Evolutionary conservation across 1,139 yeast genomes (phyloP), one percentile per base, ranked within the genome.

Genomic region (Kodamaea fungicola): DNA sequence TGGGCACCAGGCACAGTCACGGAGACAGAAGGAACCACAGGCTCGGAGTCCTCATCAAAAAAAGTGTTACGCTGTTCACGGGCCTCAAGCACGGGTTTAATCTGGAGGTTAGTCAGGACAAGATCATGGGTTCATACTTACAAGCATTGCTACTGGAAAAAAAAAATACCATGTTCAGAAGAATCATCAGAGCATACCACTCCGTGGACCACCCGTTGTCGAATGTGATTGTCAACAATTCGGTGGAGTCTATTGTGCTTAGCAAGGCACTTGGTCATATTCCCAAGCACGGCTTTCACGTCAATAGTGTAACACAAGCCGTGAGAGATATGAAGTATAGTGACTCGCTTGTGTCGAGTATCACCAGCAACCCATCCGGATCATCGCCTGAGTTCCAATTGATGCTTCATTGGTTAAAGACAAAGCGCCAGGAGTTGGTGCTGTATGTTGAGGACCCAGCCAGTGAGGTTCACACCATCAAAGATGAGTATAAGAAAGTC

Each of bases 231-330:
- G 49, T 67, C 22, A 56, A 64, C 42, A 42, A 52, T 7, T 44
- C 54, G 9, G 53, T 67, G 9, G 74, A 68, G 40, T 54, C 67
- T 12, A 52, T 55, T 31, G 57, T 71, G 19, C 54, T 71, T 35
- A 46, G 57, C 32, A 61, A 61, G 42, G 62, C 76, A 0, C 42
- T 69, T n/a, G 62, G 59, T 25, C 67, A 67, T 44, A 85, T 90
- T 22, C 95, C 96, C 1, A 50, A 60, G 35, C 67, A 61, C 40
- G 97, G 97, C 2, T 88, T 92, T 57, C 64, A 74, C 40, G 73
- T 74, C 31, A 58, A 62, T 29, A 80, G 95, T 8, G 65, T 92
- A 6, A 65, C 76, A 1, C 61, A 71, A 30, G 85, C 94, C 4
- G 68, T 83, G 6, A 69, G 79, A 28, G 81, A 78, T 6, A 60